Percentiles rank a stretch among this genome's conserved stretches.
Conservation (phyloP, 2,329 filamentous ascomycete species). For the Neobulgaria alba region DNA sequence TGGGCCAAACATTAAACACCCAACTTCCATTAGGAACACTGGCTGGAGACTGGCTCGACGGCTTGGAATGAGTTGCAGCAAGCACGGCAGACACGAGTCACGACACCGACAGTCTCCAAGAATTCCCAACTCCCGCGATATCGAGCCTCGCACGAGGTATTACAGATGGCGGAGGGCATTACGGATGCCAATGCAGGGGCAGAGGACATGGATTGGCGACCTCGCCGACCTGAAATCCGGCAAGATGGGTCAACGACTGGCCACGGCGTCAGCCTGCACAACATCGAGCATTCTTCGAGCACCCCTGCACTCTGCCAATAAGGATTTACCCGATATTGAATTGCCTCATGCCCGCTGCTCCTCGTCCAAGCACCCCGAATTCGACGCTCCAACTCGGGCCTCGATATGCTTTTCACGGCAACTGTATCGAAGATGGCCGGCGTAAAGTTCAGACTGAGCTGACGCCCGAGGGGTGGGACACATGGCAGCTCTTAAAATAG, state of each 20-base stretch:
- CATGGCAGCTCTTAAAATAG: not conserved
- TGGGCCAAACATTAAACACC: too few relatives aligned
- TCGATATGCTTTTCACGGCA: not conserved
- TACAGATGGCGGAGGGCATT: not conserved
- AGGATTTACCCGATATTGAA: not conserved
- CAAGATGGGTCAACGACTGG: not conserved
- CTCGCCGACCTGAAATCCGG: not conserved
- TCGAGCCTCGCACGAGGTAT: not conserved
- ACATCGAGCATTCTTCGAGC: not conserved
- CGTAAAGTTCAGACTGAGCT: not conserved
- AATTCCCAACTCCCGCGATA: too few relatives aligned
- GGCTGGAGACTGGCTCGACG: too few relatives aligned
- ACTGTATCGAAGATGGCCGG: not conserved
- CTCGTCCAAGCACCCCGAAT: not conserved
- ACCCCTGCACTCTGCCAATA: not conserved
- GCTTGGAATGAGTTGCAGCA: too few relatives aligned
- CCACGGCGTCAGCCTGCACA: not conserved
- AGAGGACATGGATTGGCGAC: not conserved
- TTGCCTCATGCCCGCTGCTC: not conserved
- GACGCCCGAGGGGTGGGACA: not conserved
- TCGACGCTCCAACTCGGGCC: not conserved
- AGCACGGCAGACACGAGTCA: not conserved
- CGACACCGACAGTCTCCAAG: not conserved
- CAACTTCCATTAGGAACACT: too few relatives aligned
- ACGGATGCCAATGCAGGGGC: not conserved